phyloP scores from a whole-genome alignment of 2,329 filamentous ascomycete species.

The Neodidymelliopsis sp. region DNA sequence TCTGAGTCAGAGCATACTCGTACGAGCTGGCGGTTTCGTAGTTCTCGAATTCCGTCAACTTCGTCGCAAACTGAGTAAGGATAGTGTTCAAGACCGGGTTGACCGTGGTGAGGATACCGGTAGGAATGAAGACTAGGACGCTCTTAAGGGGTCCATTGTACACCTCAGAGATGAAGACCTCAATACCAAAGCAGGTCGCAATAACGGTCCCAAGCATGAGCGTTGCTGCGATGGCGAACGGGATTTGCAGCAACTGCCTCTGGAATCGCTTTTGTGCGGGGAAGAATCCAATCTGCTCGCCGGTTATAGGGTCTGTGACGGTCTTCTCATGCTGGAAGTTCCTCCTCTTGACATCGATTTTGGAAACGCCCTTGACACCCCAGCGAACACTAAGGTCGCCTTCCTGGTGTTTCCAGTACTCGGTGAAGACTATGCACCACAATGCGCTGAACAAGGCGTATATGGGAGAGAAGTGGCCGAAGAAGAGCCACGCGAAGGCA shows the following conservation, averaged over 20 bases:
- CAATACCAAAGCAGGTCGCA: slow-evolving; percentile 85
- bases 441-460: slow-evolving; percentile 81
- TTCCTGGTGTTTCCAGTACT: slow-evolving; percentile 96
- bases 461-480: slow-evolving; percentile 82
- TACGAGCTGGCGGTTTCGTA: slow-evolving; percentile 88
- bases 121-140: slow-evolving; percentile 85
- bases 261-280: slow-evolving; percentile 76
- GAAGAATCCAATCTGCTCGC: slow-evolving; percentile 78
- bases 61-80: slow-evolving; percentile 78
- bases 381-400: slow-evolving; percentile 84
- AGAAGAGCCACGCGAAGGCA: slow-evolving; percentile 77
- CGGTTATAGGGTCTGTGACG: slow-evolving; percentile 79
- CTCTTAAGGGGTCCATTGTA: slow-evolving; percentile 89
- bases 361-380: slow-evolving; percentile 85
- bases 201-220: slow-evolving; percentile 81
- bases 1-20: slow-evolving; percentile 83
- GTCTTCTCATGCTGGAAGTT: slow-evolving; percentile 83
- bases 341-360: slow-evolving; percentile 77
- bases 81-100: slow-evolving; percentile 80
- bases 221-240: slow-evolving; percentile 80
- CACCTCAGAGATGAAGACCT: slow-evolving; percentile 94
- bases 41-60: slow-evolving; percentile 84
- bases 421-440: slow-evolving; percentile 89
- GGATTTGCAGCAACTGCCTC: slow-evolving; percentile 81
- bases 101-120: slow-evolving; percentile 80